Base-by-base conservation (phyloP, 495 filamentous ascomycete species). In the Staphylotrichum longicolle region DNA sequence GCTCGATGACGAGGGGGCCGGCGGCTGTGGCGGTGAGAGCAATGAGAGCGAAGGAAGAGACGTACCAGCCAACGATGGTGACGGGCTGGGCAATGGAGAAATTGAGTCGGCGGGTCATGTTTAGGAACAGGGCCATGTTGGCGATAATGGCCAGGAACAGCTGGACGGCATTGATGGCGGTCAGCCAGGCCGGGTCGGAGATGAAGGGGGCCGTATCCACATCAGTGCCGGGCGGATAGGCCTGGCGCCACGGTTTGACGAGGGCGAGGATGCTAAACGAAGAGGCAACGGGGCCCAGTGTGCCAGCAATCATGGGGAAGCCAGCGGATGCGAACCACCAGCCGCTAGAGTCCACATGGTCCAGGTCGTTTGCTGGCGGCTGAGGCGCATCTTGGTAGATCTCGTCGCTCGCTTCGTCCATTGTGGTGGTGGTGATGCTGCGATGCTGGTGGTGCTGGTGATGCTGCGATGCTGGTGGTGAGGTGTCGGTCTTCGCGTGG, bases 301-400 rank as follows among this genome's bases (percentile, higher is more conserved):
- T 93, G 46, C 88, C 91, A 48, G 91, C 90, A 34, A 91, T 78
- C 66, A 95, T 81, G 35, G 91, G 91, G 63, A 91, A 90, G 9
- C 85, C 89, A 0, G 90, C 90, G 20, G 86, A 88, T 8, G 89
- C 88, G 65, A 93, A 87, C 91, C 91, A 96, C 91, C 91, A 96
- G 45, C 86, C 85, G 60, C 86, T 82, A 27, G 83, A 84, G 50
- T 86, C 74, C 7, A 83, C 66, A 72, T 83, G 84, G 5, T 70
- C 62, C 46, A 72, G 60, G 32, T 79, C 72, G 54, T 71, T 60
- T 37, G 57, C 57, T 48, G 66, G 52, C 5, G 52, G 57, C 57
- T 75, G 41, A 32, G 62, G 54, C 6, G 53, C 57, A 53, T 71
- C 66, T 2, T 70, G 61, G 14, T 64, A 61, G 30, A 71, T 53